A percentile compares a stretch with the other conserved stretches of the same genome.
Conservation (phyloP, 2,329 filamentous ascomycete genomes). For the Exophiala aquamarina region DNA sequence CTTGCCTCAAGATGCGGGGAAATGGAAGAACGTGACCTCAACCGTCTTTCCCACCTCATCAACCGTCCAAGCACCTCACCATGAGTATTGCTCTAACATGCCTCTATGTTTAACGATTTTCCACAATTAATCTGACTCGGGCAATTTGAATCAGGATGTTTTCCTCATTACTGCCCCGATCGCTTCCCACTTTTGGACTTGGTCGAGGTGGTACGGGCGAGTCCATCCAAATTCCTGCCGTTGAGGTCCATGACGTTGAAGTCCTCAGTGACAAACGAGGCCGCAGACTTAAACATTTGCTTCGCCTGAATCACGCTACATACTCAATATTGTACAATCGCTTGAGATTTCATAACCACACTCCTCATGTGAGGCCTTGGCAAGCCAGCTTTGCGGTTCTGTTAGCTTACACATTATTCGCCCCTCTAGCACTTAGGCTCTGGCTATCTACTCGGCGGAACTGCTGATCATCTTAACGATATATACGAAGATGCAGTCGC, state of each 20-base stretch:
- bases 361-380: slow-evolving; percentile 64
- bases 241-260: slow-evolving; percentile 77
- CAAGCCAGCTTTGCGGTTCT: not conserved
- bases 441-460: slow-evolving; percentile 80
- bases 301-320: slow-evolving; percentile 90
- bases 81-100: too few relatives aligned
- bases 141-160: slow-evolving; percentile 13
- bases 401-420: too few relatives aligned
- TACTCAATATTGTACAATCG: slow-evolving; percentile 79
- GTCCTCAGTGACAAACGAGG: slow-evolving; percentile 74
- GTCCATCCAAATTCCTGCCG: slow-evolving; percentile 57
- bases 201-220: slow-evolving; percentile 8
- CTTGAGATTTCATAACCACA: slow-evolving; percentile 76
- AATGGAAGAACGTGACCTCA: too few relatives aligned
- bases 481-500: slow-evolving; percentile 78
- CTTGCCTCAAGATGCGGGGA: too few relatives aligned
- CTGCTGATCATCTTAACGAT: slow-evolving; percentile 68
- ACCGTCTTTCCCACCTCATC: too few relatives aligned
- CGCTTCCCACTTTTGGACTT: slow-evolving; percentile 20
- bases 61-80: too few relatives aligned
- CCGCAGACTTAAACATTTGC: slow-evolving; percentile 81
- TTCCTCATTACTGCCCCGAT: slow-evolving; percentile 19
- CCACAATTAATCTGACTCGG: too few relatives aligned
- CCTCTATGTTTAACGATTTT: too few relatives aligned
- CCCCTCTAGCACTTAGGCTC: slow-evolving; percentile 65